Evolutionary conservation across 225 moss, liverwort and hornwort genomes (phyloP).

Genomic region (Thuidium tamariscinum): DNA sequence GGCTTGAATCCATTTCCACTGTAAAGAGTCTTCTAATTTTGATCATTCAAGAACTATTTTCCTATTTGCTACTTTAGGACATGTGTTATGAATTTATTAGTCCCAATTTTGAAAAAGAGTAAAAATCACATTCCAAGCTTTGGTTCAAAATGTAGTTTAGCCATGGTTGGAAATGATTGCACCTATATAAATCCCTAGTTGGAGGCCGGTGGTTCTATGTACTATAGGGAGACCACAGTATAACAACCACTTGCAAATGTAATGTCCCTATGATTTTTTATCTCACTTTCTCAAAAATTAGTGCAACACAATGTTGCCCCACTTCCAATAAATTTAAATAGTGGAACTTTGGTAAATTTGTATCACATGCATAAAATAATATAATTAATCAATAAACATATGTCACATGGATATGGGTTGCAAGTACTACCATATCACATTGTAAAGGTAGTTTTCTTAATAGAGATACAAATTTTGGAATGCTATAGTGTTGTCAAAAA

Average conservation of each 20-base stretch:
- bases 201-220: too few species aligned
- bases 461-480: neutral
- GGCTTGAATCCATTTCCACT: too few species aligned
- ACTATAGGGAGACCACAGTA: too few species aligned
- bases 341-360: neutral
- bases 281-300: neutral
- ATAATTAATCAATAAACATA: neutral
- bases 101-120: too few species aligned
- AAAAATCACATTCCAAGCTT: too few species aligned
- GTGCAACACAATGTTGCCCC: rapidly evolving
- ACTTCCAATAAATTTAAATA: neutral
- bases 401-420: neutral
- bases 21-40: too few species aligned
- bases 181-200: too few species aligned
- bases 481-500: neutral
- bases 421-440: neutral
- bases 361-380: neutral
- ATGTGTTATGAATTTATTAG: too few species aligned
- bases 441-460: neutral
- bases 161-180: too few species aligned
- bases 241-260: neutral
- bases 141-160: too few species aligned
- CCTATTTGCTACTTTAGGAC: too few species aligned
- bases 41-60: too few species aligned
- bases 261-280: neutral